These are phyloP conservation scores for Bacterosira constricta DNA, from an alignment of 108 stramenopile genomes.

Conservation along the genomic window DNA sequence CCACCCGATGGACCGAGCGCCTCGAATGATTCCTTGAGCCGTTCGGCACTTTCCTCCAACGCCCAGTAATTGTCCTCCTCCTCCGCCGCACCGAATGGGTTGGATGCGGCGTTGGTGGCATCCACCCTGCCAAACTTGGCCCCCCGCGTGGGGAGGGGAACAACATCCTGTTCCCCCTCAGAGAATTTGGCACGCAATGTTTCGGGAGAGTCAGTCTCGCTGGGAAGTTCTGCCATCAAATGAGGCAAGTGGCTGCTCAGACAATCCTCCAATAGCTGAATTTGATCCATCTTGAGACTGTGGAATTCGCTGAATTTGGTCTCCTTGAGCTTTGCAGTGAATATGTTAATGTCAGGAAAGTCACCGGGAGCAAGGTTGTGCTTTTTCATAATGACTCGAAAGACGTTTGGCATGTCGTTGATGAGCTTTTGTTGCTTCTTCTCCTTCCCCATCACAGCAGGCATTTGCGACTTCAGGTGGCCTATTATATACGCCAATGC, in stretches of 20 bases:
- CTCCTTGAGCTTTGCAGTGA: constrained; percentile 78
- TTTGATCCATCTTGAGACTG: constrained; percentile 46
- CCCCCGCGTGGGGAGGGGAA: constrained; percentile 67
- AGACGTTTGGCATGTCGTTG: constrained; percentile 90
- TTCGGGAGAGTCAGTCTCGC: constrained; percentile 85
- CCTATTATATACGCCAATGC: constrained; percentile 94
- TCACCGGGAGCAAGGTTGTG: constrained; percentile 93
- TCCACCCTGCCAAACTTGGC: constrained; percentile 71
- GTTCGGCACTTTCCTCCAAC: constrained; percentile 84
- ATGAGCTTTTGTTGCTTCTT: constrained; percentile 98
- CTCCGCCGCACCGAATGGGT: constrained; percentile 82
- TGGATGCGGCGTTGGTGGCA: constrained; percentile 33
- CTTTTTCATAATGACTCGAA: constrained; percentile 90
- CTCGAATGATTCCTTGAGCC: constrained; percentile 67
- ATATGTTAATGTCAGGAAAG: constrained; percentile 80
- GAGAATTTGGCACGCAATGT: constrained; percentile 72
- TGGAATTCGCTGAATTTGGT: constrained; percentile 80
- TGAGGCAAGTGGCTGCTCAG: constrained; percentile 53
- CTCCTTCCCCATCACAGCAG: constrained; percentile 93
- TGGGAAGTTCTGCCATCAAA: constrained; percentile 80
- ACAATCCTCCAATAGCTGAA: constrained; percentile 53
- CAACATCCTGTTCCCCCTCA: background rate
- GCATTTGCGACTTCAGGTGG: constrained; percentile 96
- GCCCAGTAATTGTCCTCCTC: constrained; percentile 87
- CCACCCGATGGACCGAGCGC: constrained; percentile 84